Evolutionary conservation across 495 filamentous ascomycete species (phyloP), one percentile per base, ranked within the genome.

Genomic region (Trichoderma asperelloides): DNA sequence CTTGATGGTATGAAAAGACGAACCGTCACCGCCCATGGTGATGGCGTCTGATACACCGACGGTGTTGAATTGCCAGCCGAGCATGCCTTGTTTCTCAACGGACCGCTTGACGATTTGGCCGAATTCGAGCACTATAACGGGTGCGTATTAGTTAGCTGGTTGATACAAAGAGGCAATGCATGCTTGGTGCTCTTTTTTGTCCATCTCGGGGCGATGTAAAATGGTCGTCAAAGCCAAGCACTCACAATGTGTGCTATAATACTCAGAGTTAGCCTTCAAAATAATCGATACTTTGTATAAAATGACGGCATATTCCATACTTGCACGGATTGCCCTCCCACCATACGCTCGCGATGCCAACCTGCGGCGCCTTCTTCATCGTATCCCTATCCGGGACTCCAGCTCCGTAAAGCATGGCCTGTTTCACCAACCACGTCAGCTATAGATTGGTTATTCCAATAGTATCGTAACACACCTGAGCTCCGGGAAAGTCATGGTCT

Each of bases 341-440:
- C 93, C 94, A 97, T 2, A 97, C 92, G 7, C 91, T 91, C 8
- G 93, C 89, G 68, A 87, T 81, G 30, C 95, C 95, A 15, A 98
- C 91, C 67, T 98, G 95, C 8, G 94, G 92, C 65, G 88, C 88
- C 65, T 85, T 95, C 75, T 92, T 91, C 92, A 97, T 97, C 70
- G 89, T 84, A 37, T 94, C 83, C 71, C 86, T 82, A 71, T 92
- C 83, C 16, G 93, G 93, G 37, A 97, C 89, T 30, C 95, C 95
- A 12, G 94, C 94, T 7, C 91, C 93, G 78, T 95, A 97, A 2
- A 97, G 84, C 95, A 98, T 98, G 68, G 94, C 94, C 88, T 96
- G 69, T 60, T 15, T 41, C 18, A 62, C 13, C 39, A 21, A 27
- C 57, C 41, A 11, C 41, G 16, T 60, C n/a, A 67, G n/a, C 33